phyloP scores from a whole-genome alignment of 176 grass and related monocot genomes.

The Bromus sterilis region DNA sequence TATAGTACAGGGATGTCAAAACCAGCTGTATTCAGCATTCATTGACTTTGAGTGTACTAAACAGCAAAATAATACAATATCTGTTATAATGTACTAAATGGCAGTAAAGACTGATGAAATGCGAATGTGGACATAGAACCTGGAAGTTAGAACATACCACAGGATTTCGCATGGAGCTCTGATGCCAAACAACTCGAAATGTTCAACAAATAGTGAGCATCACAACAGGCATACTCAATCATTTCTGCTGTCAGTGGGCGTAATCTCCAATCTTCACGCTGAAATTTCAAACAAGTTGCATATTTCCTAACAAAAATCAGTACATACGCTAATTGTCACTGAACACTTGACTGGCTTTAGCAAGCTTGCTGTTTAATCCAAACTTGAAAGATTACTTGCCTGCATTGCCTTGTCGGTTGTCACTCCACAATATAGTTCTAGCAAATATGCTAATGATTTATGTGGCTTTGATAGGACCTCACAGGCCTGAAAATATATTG shows the following conservation, averaged over 20 bases:
- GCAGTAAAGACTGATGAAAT: neutral
- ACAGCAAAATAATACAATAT: neutral
- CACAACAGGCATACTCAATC: slow-evolving; percentile 74
- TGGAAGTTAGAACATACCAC: slow-evolving; percentile 43
- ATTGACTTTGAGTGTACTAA: neutral
- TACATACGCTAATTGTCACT: neutral
- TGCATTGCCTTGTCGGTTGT: slow-evolving; percentile 87
- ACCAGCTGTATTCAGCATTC: neutral
- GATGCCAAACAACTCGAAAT: slow-evolving; percentile 78
- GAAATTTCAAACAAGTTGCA: slow-evolving; percentile 35
- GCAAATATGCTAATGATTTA: slow-evolving; percentile 96
- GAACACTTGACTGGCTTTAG: neutral
- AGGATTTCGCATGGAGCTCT: slow-evolving; percentile 57
- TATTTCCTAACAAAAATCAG: too few species aligned
- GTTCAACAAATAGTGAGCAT: slow-evolving; percentile 88
- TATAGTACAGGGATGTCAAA: neutral
- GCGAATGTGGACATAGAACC: neutral
- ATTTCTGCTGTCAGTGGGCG: slow-evolving; percentile 71
- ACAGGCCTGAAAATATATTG: slow-evolving; percentile 61
- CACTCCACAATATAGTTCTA: slow-evolving; percentile 79
- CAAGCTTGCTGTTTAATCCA: neutral
- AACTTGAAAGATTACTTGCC: slow-evolving; percentile 26
- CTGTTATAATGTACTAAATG: neutral
- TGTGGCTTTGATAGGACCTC: slow-evolving; percentile 85
- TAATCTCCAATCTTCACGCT: slow-evolving; percentile 98